A percentile compares a stretch with the other conserved stretches of the same genome.
Evolutionary conservation across 2,329 filamentous ascomycete species (phyloP).

Genomic region (Sporothrix pallida): DNA sequence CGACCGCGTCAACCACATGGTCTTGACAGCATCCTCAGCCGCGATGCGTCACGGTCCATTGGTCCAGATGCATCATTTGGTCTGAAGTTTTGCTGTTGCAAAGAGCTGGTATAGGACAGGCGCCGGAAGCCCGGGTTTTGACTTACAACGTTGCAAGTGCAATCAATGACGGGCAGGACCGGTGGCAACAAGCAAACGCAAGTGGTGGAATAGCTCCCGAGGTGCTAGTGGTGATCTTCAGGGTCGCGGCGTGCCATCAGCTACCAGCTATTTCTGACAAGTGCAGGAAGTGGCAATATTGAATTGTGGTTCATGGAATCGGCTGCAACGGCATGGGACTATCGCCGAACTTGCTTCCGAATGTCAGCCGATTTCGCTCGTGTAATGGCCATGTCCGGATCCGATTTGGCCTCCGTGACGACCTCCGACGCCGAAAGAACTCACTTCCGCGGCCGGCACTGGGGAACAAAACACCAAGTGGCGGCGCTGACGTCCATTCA

Average conservation of each 20-base stretch:
- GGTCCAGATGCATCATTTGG: neutral
- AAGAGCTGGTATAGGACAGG: neutral
- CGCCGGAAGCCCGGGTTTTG: neutral
- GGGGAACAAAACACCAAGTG: constrained; percentile 3
- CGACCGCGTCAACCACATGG: neutral
- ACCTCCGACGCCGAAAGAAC: neutral
- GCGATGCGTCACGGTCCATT: neutral
- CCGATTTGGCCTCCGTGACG: no score
- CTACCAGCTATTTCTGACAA: neutral
- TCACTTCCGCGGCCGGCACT: neutral
- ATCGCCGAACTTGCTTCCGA: neutral
- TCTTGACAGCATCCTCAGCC: neutral
- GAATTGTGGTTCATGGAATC: no score
- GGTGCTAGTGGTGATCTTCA: neutral
- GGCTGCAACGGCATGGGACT: neutral
- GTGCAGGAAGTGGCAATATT: constrained; percentile 13
- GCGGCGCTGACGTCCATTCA: constrained; percentile 17
- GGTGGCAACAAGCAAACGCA: neutral
- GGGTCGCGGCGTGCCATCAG: neutral
- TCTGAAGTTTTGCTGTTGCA: neutral
- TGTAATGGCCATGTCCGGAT: neutral
- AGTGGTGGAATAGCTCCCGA: neutral
- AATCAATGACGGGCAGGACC: no score
- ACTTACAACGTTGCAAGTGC: neutral
- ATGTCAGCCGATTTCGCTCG: neutral